Base-by-base conservation (phyloP, 306 rosid species). In the Acmispon strigosus region DNA sequence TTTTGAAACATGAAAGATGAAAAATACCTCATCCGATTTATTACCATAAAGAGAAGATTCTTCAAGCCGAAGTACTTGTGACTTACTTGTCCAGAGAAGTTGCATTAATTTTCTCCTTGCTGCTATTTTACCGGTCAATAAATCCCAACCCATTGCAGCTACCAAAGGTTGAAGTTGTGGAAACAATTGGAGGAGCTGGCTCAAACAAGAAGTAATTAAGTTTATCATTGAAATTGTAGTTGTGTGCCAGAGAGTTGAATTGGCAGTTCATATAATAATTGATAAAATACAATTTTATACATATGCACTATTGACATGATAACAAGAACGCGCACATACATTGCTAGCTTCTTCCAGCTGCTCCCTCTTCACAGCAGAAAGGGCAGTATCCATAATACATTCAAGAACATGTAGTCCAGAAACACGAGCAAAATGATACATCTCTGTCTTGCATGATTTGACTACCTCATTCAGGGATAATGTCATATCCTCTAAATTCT, bases 111-210 rank as follows among this genome's bases (percentile, higher is more conserved):
- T 85, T 85, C 92, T 88, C 72, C 97, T 82, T 24, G 88, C 87
- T 66, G 82, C 74, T 66, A 90, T 78, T 81, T 90, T 91, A 41
- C 98, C 95, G 2, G 94, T 81, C 77, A 94, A 83, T 71, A 84
- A 80, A 82, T 94, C 98, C 98, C 98, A 94, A 80, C 98, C 98
- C 97, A 94, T 94, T 74, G 90, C 76, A 16, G 97, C 97, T 50
- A 90, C 92, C 73, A 94, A 82, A 66, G 98, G 98, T 78, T 82
- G 94, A 80, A 94, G 98, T 42, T 84, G 92, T n/a, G 97, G 95
- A 79, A 88, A 90, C 89, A 94, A 71, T 19, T 72, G 82, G 74
- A 94, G 97, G 72, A 80, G 81, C 98, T 94, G 81, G 76, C 82
- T 49, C 72, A 73, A 13, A 75, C 68, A 80, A 69, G 49, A 77